Evolutionary conservation across 2,329 filamentous ascomycete genomes (phyloP).

Genomic region (Aspergillus tamarii): DNA sequence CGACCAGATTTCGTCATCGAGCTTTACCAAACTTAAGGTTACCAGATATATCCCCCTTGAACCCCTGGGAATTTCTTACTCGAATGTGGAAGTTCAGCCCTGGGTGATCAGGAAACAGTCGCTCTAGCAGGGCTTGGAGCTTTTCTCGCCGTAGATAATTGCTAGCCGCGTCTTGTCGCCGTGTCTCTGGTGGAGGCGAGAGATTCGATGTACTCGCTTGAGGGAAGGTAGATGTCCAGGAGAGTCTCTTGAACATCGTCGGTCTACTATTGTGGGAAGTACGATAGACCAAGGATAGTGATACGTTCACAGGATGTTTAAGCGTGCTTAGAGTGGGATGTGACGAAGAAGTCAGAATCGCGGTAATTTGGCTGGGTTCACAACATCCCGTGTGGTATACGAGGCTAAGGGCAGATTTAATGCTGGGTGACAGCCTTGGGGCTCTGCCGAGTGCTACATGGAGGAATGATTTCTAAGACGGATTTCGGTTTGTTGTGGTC

Average conservation of each 20-base stretch:
- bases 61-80: constrained; percentile 17
- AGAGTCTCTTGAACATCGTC: background rate
- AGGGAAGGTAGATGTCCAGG: background rate
- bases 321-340: background rate
- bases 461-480: background rate
- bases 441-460: background rate
- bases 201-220: background rate
- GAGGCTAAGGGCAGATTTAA: background rate
- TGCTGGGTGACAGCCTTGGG: background rate
- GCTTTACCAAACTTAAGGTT: constrained; percentile 9
- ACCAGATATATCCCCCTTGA: background rate
- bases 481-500: background rate
- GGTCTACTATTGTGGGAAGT: background rate
- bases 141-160: constrained; percentile 20
- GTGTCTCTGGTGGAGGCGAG: background rate
- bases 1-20: constrained; percentile 21
- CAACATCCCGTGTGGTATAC: background rate
- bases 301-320: background rate
- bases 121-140: constrained; percentile 25
- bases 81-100: constrained; percentile 25
- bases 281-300: background rate
- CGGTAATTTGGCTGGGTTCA: background rate
- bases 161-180: constrained; percentile 18
- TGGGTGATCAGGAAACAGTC: constrained; percentile 24
- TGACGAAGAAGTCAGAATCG: background rate